Evolutionary conservation across 768 basidiomycete species (phyloP).

Genomic region (Phanerochaete carnosa): DNA sequence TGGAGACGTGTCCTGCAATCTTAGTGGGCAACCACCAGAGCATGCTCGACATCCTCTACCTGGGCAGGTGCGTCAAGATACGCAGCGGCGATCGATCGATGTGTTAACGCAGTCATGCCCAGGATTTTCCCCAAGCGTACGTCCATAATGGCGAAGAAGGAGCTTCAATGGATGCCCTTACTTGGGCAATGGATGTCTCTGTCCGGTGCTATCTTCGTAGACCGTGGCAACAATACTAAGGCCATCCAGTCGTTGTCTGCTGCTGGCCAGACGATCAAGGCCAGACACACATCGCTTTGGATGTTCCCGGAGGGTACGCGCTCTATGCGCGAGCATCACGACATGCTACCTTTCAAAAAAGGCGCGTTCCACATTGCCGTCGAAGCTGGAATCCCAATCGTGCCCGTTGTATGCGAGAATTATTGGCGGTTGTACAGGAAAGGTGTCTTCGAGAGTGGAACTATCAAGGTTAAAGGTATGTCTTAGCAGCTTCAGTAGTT

Average conservation of each 20-base stretch:
- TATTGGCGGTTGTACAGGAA: constrained; percentile 85
- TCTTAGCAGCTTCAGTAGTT: neutral
- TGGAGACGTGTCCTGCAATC: constrained; percentile 68
- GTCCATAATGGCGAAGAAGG: constrained; percentile 91
- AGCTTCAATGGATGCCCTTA: constrained; percentile 75
- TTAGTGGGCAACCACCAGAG: constrained; percentile 92
- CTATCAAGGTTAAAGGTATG: constrained; percentile 80
- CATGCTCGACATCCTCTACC: constrained; percentile 81
- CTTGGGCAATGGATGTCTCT: constrained; percentile 90
- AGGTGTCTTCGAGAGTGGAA: constrained; percentile 72
- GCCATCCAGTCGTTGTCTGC: constrained; percentile 75
- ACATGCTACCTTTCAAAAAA: constrained; percentile 90
- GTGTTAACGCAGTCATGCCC: constrained; percentile 4
- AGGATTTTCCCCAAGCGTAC: constrained; percentile 81
- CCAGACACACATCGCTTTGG: constrained; percentile 72
- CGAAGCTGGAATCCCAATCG: constrained; percentile 84
- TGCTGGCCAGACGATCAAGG: constrained; percentile 79
- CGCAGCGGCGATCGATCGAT: neutral
- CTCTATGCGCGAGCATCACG: constrained; percentile 58
- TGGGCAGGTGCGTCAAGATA: constrained; percentile 63
- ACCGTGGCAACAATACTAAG: constrained; percentile 73
- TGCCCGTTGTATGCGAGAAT: constrained; percentile 91
- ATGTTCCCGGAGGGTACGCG: constrained; percentile 98
- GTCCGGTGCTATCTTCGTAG: constrained; percentile 88
- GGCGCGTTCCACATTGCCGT: constrained; percentile 97